Percentiles rank a stretch among this genome's conserved stretches.
phyloP scores from a whole-genome alignment of 2,329 filamentous ascomycete genomes.

The Diatrype stigma region DNA sequence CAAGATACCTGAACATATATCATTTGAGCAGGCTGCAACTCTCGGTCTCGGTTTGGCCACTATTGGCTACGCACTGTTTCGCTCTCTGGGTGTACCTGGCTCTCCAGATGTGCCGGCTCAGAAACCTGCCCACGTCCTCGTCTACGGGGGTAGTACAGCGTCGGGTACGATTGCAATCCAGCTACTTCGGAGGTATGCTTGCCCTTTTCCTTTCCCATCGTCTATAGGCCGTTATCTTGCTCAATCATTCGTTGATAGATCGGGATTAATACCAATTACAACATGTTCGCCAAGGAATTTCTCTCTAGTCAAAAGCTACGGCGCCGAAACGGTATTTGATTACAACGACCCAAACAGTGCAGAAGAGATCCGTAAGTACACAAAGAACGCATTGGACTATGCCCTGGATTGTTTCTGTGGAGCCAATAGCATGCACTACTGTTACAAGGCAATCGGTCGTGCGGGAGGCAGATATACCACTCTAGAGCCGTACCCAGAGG shows the following conservation, averaged over 20 bases:
- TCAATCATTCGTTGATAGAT: not conserved
- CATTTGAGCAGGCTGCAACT: slow-evolving; percentile 7
- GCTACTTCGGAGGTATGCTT: slow-evolving; percentile 1
- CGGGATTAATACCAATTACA: not conserved
- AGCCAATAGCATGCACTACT: not conserved
- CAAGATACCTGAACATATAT: not conserved
- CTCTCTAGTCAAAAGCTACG: not conserved
- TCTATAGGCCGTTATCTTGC: not conserved
- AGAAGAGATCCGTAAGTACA: not conserved
- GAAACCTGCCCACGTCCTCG: slow-evolving; percentile 3
- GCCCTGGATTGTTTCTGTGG: not conserved
- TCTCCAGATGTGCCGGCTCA: not conserved
- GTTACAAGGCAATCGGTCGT: not conserved
- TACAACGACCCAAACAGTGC: not conserved
- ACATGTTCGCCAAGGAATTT: not conserved
- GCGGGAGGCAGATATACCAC: not conserved
- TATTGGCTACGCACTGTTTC: slow-evolving; percentile 10
- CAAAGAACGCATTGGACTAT: not conserved
- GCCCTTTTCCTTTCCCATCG: not conserved
- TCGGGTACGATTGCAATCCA: slow-evolving; percentile 8
- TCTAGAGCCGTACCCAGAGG: not conserved
- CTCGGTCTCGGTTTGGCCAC: slow-evolving; percentile 7
- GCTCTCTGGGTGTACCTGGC: slow-evolving; percentile 8
- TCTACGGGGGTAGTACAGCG: slow-evolving; percentile 9
- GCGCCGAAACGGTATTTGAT: not conserved